Evolutionary conservation across 805 yeast genomes (phyloP), one percentile per base, ranked within the genome.

Genomic region (Suhomyces emberorum): DNA sequence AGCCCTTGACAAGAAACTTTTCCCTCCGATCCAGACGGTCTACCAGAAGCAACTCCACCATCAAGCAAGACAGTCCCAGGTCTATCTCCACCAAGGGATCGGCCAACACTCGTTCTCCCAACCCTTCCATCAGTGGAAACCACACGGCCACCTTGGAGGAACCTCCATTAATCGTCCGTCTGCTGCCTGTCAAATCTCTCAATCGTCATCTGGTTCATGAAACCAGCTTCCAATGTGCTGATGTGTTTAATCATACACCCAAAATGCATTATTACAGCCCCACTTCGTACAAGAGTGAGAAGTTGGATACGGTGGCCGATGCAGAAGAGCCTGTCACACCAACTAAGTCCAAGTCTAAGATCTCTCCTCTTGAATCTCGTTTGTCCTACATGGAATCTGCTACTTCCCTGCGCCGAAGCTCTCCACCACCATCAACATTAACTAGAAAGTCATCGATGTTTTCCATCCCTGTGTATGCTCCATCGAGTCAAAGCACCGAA

Each of bases 1-100:
- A 23, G 28, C 10, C 22, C 8, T 16, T 34, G 14, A 21, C 23
- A 19, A 18, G 37, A 12, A 34, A 22, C 21, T 34, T 34, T 11
- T 34, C 37, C n/a, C 19, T 34, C 15, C 31, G 37, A 12, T 34
- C 37, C 22, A 34, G 17, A 20, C 14, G 20, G n/a, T 14, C 31
- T 20, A 23, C 15, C 9, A 4, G 16, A 6, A 10, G 7, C 17
- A 12, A 16, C 25, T 7, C 25, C 4, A 4, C 32, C 10, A 14
- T 30, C 18, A 30, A 16, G 17, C 21, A 8, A 4, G 32, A 29
- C 7, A 20, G 22, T 20, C 22, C 22, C 22, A n/a, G n/a, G n/a
- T n/a, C n/a, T n/a, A 20, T 20, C 22, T 20, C 22, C 8, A 20
- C 22, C 22, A 20, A 20, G 22, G 8, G 9, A 20, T 20, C 22